phyloP scores from a whole-genome alignment of 106 monocot genomes.

The Dactylorhiza incarnata region DNA sequence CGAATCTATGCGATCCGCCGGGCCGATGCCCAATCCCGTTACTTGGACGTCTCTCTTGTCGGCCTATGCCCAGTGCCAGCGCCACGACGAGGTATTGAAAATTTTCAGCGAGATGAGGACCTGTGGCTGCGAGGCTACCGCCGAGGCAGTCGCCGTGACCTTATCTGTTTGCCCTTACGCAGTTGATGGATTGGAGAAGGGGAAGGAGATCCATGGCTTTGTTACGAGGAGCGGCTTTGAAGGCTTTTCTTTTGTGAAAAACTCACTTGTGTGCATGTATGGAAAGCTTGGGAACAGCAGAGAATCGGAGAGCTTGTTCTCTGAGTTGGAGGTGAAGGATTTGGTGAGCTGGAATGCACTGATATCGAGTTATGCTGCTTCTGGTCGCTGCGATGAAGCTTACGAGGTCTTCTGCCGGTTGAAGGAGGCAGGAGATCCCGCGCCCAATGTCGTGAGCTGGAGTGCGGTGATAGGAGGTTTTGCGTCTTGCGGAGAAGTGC shows the following conservation, averaged over 20 bases:
- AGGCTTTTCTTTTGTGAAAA: slow-evolving; percentile 41
- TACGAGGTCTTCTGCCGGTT: slow-evolving; percentile 29
- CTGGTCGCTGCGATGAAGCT: slow-evolving; percentile 38
- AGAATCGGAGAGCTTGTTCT: slow-evolving; percentile 39
- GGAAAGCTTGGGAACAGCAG: slow-evolving; percentile 42
- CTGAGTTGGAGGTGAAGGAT: slow-evolving; percentile 14
- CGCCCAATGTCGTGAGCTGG: slow-evolving; percentile 50
- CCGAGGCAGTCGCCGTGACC: slow-evolving; percentile 37
- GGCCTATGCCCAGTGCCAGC: slow-evolving; percentile 32
- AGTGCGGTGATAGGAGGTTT: slow-evolving; percentile 50
- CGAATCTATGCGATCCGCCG: slow-evolving; percentile 23
- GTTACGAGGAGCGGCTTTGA: slow-evolving; percentile 30
- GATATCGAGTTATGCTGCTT: slow-evolving; percentile 55
- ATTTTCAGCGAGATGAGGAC: slow-evolving; percentile 44
- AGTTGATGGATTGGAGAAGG: slow-evolving; percentile 17
- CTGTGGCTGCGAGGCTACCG: slow-evolving; percentile 10
- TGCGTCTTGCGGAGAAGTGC: slow-evolving; percentile 15
- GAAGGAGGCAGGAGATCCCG: slow-evolving; percentile 10
- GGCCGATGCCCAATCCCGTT: slow-evolving; percentile 33
- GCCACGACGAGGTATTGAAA: slow-evolving; percentile 17
- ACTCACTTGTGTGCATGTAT: slow-evolving; percentile 59
- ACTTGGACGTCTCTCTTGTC: slow-evolving; percentile 69
- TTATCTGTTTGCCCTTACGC: slow-evolving; percentile 47
- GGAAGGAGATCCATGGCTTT: slow-evolving; percentile 39
- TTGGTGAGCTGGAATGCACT: slow-evolving; percentile 61